These are phyloP conservation scores for Candida hungchunana DNA, from an alignment of 805 yeast genomes.

Conservation along the genomic window DNA sequence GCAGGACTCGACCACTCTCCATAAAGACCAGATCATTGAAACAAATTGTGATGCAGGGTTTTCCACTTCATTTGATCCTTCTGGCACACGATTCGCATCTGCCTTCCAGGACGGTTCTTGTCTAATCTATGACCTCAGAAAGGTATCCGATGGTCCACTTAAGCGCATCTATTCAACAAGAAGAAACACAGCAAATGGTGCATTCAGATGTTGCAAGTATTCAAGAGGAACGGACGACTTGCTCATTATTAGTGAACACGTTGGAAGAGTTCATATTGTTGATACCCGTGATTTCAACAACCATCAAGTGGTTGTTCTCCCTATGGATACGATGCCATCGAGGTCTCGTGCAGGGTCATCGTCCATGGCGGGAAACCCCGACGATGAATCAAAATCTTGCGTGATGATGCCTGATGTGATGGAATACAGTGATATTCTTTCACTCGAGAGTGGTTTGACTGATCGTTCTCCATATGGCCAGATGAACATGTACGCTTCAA, in stretches of 20 bases:
- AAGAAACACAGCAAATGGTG: conserved; percentile 50
- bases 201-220: conserved; percentile 62
- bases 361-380: conserved; percentile 4
- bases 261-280: conserved; percentile 79
- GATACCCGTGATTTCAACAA: conserved; percentile 71
- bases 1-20: conserved; percentile 27
- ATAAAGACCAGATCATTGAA: conserved; percentile 37
- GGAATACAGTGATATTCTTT: conserved; percentile 23
- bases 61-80: conserved; percentile 73
- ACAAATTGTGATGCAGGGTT: conserved; percentile 77
- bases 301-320: conserved; percentile 73
- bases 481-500: conserved; percentile 14
- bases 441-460: conserved; percentile 16
- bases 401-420: conserved; percentile 22
- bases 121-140: conserved; percentile 71
- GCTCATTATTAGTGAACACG: conserved; percentile 75
- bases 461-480: conserved; percentile 1
- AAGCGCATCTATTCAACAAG: conserved; percentile 58
- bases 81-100: conserved; percentile 69
- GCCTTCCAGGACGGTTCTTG: conserved; percentile 86
- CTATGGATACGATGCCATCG: conserved; percentile 30
- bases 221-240: conserved; percentile 70
- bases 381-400: conserved; percentile 2
- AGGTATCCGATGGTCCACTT: conserved; percentile 44
- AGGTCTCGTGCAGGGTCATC: conserved; percentile 10